Evolutionary conservation across 2,329 filamentous ascomycete genomes (phyloP), one percentile per base, ranked within the genome.

Genomic region (Cytospora piceae): DNA sequence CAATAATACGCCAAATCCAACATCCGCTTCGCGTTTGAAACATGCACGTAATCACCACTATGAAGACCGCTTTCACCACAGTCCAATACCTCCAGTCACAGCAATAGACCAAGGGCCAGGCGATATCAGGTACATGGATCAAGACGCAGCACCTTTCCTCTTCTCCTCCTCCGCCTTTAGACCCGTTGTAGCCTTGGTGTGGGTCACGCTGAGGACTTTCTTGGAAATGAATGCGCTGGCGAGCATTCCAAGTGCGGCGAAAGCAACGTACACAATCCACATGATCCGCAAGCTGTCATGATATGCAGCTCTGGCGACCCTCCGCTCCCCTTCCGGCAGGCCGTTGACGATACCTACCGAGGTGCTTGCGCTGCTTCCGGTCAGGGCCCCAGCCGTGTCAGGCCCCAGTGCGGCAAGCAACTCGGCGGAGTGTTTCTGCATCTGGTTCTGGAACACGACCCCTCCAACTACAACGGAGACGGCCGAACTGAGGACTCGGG

Each of bases 391-490:
- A 0, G 84, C 84, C 1, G 82, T 76, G 15, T 81, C 71, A 0
- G 75, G 62, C 5, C 62, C 56, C 46, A 64, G 20, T 1, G 20
- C 27, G 1, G 56, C 32, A 11, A 31, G 4, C 6, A 64, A 17
- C 2, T 22, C 22, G 8, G 24, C 29, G 3, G 52, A 39, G 42
- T 72, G 70, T 17, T 34, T 62, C 39, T 69, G 65, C 73, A 75
- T 75, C n/a, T 68, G 66, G 46, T 74, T 74, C 24, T 72, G 70
- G 58, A 66, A 66, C 1, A 63, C 64, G 4, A 63, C 64, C n/a
- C 53, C 82, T 49, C 83, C 84, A 29, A 85, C 72, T n/a, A 86
- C 84, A 59, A 85, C 78, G 31, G 82, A 81, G 22, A 85, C 77
- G n/a, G 83, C 79, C 1, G 82, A 82, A 5, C 82, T 79, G 42